Conservation (phyloP, 306 rosid species). For the Vigna unguiculata region DNA sequence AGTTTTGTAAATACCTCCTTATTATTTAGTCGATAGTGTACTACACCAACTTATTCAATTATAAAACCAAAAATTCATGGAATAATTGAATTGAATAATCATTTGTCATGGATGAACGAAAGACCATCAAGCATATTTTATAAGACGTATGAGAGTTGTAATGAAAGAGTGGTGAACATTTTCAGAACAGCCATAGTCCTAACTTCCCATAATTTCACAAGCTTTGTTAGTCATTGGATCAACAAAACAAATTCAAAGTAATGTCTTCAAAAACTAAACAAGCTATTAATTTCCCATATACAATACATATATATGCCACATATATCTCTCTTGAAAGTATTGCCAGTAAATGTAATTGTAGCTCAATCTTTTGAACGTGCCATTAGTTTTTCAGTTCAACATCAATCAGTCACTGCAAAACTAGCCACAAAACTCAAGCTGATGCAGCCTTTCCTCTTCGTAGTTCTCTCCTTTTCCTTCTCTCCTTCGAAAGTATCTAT, state of each 20-base stretch:
- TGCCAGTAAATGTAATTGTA: background rate
- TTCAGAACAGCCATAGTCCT: background rate
- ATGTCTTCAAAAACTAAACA: background rate
- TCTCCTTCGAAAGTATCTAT: constrained; percentile 47
- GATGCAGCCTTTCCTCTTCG: constrained; percentile 45
- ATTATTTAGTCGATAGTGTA: no score
- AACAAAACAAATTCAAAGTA: background rate
- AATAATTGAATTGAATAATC: no score
- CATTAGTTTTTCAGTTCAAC: constrained; percentile 4
- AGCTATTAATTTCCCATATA: background rate
- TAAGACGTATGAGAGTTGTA: no score
- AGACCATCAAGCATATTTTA: no score
- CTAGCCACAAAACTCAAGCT: constrained; percentile 31
- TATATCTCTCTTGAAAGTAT: background rate
- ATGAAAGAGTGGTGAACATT: no score
- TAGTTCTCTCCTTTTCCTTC: constrained; percentile 24
- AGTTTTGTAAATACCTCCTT: no score
- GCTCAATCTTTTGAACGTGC: background rate
- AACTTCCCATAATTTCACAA: no score
- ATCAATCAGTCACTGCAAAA: constrained; percentile 8
- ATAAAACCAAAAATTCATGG: no score
- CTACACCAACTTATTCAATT: no score
- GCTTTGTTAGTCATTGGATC: background rate
- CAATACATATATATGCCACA: background rate
- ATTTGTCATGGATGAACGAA: no score